Evolutionary conservation across 176 grass and related monocot genomes (phyloP).

Genomic region (Alopecurus myosuroides): DNA sequence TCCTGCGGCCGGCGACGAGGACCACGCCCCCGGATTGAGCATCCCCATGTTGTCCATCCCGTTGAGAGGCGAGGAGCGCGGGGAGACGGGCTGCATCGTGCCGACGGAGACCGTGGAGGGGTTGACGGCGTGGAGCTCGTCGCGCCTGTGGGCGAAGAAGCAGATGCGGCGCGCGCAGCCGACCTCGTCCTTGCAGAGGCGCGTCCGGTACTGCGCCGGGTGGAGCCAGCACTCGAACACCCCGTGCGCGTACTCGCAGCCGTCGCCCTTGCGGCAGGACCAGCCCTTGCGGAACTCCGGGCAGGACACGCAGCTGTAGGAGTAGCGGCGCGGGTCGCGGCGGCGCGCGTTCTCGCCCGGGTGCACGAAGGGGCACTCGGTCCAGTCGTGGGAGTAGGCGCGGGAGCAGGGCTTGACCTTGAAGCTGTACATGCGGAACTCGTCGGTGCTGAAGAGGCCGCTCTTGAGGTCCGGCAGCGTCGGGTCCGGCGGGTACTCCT

Average conservation of each 20-base stretch:
- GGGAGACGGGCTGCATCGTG: conserved; percentile 42
- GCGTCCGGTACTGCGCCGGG: conserved; percentile 77
- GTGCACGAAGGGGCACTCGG: conserved; percentile 97
- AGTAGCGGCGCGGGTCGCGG: conserved; percentile 86
- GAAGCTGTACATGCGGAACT: conserved; percentile 97
- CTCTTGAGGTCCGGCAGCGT: conserved; percentile 93
- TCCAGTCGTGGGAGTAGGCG: conserved; percentile 98
- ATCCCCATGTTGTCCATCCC: conserved; percentile 54
- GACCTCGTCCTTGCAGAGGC: conserved; percentile 70
- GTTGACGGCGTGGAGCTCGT: conserved; percentile 81
- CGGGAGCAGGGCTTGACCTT: conserved; percentile 98
- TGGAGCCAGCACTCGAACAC: conserved; percentile 92
- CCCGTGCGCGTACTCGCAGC: conserved; percentile 80
- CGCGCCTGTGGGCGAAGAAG: conserved; percentile 80
- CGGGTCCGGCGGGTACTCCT: conserved; percentile 90
- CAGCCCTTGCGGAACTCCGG: conserved; percentile 90
- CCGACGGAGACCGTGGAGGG: conserved; percentile 68
- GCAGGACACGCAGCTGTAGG: conserved; percentile 92
- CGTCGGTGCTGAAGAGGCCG: conserved; percentile 81
- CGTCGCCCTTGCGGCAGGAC: conserved; percentile 68
- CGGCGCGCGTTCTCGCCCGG: conserved; percentile 96
- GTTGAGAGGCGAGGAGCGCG: conserved; percentile 42
- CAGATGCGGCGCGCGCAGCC: conserved; percentile 64
- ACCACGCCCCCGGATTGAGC: conserved; percentile 36
- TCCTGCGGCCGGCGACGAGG: conserved; percentile 45